Conservation (phyloP, 805 yeast genomes). For the Teunomyces atbi region DNA sequence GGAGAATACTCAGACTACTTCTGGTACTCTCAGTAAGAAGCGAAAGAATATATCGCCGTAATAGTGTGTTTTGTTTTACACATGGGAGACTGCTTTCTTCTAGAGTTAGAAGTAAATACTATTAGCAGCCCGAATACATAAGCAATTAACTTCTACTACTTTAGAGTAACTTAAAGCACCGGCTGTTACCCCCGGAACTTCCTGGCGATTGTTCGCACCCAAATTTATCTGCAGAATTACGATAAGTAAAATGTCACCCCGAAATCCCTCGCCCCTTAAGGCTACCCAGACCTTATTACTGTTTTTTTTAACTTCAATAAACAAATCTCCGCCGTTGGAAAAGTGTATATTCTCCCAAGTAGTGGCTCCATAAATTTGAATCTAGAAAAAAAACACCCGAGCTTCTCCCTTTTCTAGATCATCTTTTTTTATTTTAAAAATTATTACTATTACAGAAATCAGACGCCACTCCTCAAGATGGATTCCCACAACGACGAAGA, state of each 20-base stretch:
- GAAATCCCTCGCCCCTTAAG: neutral
- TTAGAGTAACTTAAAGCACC: too few relatives aligned
- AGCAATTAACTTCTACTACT: too few relatives aligned
- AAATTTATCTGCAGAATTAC: constrained; percentile 2
- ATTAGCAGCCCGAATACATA: too few relatives aligned
- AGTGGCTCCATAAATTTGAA: neutral
- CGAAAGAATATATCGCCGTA: neutral
- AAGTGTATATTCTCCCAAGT: neutral
- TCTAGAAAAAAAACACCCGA: too few relatives aligned
- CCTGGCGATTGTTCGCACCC: constrained; percentile 1
- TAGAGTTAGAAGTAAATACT: too few relatives aligned
- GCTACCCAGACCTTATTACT: too few relatives aligned
- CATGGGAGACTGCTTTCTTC: too few relatives aligned
- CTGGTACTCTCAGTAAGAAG: neutral
- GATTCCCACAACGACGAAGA: constrained; percentile 33
- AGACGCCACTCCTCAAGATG: constrained; percentile 9
- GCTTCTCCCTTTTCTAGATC: neutral
- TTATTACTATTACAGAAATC: neutral
- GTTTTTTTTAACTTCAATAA: too few relatives aligned
- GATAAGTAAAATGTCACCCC: constrained; percentile 2
- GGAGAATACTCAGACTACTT: too few relatives aligned
- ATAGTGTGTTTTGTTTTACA: neutral
- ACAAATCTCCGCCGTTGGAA: neutral
- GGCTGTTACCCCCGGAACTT: too few relatives aligned
- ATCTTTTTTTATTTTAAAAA: neutral